These are phyloP conservation scores for Entomortierella beljakovae DNA, from an alignment of 192 early-diverging fungal species.

Conservation along the genomic window DNA sequence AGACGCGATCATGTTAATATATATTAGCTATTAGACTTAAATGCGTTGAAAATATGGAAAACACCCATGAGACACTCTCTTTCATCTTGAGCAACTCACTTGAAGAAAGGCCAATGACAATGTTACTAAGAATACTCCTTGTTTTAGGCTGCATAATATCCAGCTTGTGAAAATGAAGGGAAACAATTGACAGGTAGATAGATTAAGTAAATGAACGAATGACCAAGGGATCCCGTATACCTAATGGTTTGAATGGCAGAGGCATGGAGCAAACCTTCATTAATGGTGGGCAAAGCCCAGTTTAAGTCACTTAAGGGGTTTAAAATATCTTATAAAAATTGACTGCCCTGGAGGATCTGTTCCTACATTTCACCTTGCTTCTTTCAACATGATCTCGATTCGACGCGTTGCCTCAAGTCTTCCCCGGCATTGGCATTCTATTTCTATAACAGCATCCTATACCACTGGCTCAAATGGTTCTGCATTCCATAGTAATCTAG, in stretches of 20 bases:
- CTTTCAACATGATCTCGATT: slow-evolving; percentile 16
- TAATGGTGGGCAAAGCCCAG: too few relatives aligned
- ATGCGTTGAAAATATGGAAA: not conserved
- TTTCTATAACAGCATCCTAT: slow-evolving; percentile 5
- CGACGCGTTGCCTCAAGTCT: slow-evolving; percentile 6
- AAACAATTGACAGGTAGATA: not conserved
- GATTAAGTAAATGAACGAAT: not conserved
- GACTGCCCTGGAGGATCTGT: too few relatives aligned
- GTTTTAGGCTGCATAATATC: slow-evolving; percentile 12
- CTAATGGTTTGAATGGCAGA: too few relatives aligned
- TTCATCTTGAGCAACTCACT: slow-evolving; percentile 11
- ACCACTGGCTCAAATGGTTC: slow-evolving; percentile 44
- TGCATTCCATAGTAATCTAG: slow-evolving; percentile 47
- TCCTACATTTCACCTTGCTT: not conserved
- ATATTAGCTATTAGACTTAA: not conserved
- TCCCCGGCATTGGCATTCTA: not conserved
- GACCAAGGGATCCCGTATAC: not conserved
- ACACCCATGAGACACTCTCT: not conserved
- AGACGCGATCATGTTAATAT: too few relatives aligned
- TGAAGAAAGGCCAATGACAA: slow-evolving; percentile 29
- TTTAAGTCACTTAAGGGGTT: too few relatives aligned
- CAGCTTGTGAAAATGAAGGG: not conserved
- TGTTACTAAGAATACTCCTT: slow-evolving; percentile 12
- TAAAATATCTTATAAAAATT: too few relatives aligned
- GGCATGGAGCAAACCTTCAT: too few relatives aligned